phyloP scores from a whole-genome alignment of 2,329 filamentous ascomycete species.

The Trichoderma afroharzianum region DNA sequence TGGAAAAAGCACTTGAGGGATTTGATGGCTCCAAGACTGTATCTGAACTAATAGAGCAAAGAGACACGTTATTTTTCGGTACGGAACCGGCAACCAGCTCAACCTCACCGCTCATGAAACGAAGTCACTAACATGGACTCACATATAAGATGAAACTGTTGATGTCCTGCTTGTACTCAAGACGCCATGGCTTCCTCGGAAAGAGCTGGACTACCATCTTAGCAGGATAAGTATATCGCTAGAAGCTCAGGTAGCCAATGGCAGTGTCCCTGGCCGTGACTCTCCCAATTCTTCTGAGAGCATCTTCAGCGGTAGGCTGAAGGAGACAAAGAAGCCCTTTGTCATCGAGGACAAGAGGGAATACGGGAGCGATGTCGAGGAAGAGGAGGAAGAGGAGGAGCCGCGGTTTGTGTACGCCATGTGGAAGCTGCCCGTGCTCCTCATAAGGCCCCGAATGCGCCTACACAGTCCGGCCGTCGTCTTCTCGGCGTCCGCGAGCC shows the following conservation, averaged over 20 bases:
- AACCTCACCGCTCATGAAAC: neutral
- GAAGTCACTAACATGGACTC: conserved; percentile 28
- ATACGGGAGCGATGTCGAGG: conserved; percentile 23
- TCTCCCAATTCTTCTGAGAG: conserved; percentile 50
- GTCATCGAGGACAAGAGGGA: conserved; percentile 44
- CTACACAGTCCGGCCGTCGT: conserved; percentile 64
- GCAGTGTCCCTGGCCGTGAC: conserved; percentile 46
- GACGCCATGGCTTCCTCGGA: conserved; percentile 57
- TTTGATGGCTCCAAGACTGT: conserved; percentile 42
- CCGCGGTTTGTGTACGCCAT: conserved; percentile 48
- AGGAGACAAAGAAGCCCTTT: conserved; percentile 48
- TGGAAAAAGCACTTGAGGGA: conserved; percentile 49
- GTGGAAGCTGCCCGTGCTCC: conserved; percentile 59
- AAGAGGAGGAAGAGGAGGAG: conserved; percentile 22
- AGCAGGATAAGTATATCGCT: conserved; percentile 61
- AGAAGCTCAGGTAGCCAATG: conserved; percentile 63
- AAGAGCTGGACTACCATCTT: conserved; percentile 55
- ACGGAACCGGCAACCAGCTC: conserved; percentile 28
- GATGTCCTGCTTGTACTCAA: conserved; percentile 66
- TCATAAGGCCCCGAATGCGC: conserved; percentile 58
- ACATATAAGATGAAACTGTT: conserved; percentile 68
- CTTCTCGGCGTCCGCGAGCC: conserved; percentile 58
- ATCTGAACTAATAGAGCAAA: conserved; percentile 57
- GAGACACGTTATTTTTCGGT: conserved; percentile 71
- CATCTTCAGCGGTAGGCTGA: conserved; percentile 55